phyloP scores from a whole-genome alignment of 371 early-diverging fungal genomes.

The Rhizomucor miehei region DNA sequence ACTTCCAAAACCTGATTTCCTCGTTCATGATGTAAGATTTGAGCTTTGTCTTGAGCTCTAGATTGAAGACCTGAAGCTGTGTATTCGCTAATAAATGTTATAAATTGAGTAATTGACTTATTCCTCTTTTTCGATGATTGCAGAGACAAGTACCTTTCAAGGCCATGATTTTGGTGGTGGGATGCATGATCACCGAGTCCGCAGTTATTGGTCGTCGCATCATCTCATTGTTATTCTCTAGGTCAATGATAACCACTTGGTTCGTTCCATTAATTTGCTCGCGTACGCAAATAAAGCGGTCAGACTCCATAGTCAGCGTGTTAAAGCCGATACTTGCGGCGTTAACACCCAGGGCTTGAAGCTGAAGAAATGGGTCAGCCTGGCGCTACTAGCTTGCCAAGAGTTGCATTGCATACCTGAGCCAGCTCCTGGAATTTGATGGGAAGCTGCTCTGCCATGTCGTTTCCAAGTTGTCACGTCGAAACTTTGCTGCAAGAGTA shows the following conservation, averaged over 20 bases:
- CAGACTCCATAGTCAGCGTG: slow-evolving; percentile 96
- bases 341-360: slow-evolving; percentile 89
- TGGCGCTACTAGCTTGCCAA: not conserved
- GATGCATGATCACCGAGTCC: slow-evolving; percentile 98
- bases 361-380: slow-evolving; percentile 48
- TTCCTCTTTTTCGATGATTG: not conserved
- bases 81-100: slow-evolving; percentile 62
- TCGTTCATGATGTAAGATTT: slow-evolving; percentile 91
- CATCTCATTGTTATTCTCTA: slow-evolving; percentile 78
- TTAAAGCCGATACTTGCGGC: slow-evolving; percentile 92
- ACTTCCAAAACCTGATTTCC: slow-evolving; percentile 96
- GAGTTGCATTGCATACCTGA: slow-evolving; percentile 61
- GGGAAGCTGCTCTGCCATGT: slow-evolving; percentile 72
- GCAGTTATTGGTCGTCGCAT: slow-evolving; percentile 94
- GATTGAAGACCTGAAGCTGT: slow-evolving; percentile 95
- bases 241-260: slow-evolving; percentile 93
- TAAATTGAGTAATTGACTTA: not conserved
- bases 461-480: too few species aligned
- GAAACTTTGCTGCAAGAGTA: too few species aligned
- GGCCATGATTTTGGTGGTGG: slow-evolving; percentile 89
- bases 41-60: slow-evolving; percentile 92
- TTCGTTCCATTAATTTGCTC: slow-evolving; percentile 85
- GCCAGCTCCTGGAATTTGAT: slow-evolving; percentile 93
- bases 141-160: slow-evolving; percentile 71
- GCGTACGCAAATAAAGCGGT: slow-evolving; percentile 95